phyloP scores from a whole-genome alignment of 2,329 filamentous ascomycete species.

The Colletotrichum theobromicola region DNA sequence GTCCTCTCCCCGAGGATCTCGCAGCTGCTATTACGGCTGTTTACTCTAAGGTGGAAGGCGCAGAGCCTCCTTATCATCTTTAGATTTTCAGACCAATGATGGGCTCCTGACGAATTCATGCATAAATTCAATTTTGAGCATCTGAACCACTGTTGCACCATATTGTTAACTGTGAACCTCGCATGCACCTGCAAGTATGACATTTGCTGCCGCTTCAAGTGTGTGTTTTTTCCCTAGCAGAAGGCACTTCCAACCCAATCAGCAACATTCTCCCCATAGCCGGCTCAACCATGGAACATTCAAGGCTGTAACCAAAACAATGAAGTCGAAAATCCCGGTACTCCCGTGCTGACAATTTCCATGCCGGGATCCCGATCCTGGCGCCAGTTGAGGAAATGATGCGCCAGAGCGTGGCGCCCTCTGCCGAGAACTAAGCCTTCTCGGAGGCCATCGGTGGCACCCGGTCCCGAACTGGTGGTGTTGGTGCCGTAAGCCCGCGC shows the following conservation, averaged over 20 bases:
- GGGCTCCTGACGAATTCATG: accelerated
- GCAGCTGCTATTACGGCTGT: background rate
- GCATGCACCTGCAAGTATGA: too few species aligned
- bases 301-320: background rate
- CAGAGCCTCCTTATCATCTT: background rate
- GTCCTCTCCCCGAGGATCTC: background rate
- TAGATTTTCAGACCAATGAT: background rate
- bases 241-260: background rate
- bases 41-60: background rate
- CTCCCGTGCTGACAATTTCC: background rate
- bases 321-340: background rate
- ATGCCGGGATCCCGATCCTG: background rate
- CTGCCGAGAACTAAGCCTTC: background rate
- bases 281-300: background rate
- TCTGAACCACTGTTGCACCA: background rate
- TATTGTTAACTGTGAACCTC: background rate
- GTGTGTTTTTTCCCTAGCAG: background rate
- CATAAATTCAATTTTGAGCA: background rate
- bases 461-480: background rate
- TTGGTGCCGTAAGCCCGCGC: background rate
- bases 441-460: background rate
- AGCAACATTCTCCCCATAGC: background rate
- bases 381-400: background rate
- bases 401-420: background rate
- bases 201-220: too few species aligned